Percentiles rank a stretch among this genome's conserved stretches.
These are phyloP conservation scores for Pleoardoris graminearum DNA, from an alignment of 2,329 filamentous ascomycete species.

Conservation along the genomic window DNA sequence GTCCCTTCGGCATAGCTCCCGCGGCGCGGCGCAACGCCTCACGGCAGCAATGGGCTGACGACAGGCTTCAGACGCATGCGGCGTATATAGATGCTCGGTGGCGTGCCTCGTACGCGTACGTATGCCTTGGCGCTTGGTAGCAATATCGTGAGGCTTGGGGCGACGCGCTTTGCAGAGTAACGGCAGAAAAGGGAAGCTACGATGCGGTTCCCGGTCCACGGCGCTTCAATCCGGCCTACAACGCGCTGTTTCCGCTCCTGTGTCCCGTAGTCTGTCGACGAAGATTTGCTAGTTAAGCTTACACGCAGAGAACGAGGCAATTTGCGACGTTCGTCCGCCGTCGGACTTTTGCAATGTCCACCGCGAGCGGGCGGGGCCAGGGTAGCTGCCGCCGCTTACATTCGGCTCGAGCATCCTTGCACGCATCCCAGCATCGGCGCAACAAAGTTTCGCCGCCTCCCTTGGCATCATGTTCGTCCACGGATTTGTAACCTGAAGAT, in stretches of 20 bases:
- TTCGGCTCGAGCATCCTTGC: background rate
- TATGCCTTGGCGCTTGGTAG: background rate
- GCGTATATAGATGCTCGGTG: background rate
- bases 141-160: background rate
- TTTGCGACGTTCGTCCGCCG: too few species aligned
- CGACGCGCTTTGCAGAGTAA: background rate
- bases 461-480: too few species aligned
- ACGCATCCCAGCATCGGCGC: background rate
- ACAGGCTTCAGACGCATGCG: constrained; percentile 13
- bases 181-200: constrained; percentile 1
- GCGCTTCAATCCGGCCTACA: too few species aligned
- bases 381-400: background rate
- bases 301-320: too few species aligned
- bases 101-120: background rate
- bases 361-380: background rate
- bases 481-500: too few species aligned
- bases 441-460: too few species aligned
- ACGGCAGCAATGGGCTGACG: constrained; percentile 13
- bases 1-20: constrained; percentile 50
- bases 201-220: too few species aligned
- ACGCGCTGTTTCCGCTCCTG: background rate
- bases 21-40: constrained; percentile 13
- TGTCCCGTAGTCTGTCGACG: too few species aligned
- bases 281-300: too few species aligned
- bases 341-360: too few species aligned